These are phyloP conservation scores for Circinella umbellata DNA, from an alignment of 371 early-diverging fungal genomes.

Conservation along the genomic window DNA sequence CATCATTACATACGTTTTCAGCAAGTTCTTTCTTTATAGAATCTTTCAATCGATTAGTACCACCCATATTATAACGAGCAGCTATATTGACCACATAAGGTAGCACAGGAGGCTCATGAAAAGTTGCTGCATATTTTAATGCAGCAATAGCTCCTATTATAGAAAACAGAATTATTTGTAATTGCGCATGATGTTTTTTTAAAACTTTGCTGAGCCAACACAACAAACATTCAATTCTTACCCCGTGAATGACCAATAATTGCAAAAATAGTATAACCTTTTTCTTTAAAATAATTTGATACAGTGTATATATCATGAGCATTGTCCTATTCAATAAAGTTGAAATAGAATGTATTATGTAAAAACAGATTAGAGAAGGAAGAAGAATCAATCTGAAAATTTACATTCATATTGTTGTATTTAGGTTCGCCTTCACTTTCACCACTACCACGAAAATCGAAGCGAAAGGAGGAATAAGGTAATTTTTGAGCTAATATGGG, in stretches of 20 bases:
- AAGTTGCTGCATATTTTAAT: constrained; percentile 59
- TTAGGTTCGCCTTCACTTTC: constrained; percentile 58
- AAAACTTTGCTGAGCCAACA: background rate
- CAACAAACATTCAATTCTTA: constrained; percentile 14
- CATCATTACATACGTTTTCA: constrained; percentile 12
- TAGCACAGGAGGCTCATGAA: constrained; percentile 32
- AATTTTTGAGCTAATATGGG: constrained; percentile 52
- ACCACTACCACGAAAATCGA: constrained; percentile 67
- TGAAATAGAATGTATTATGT: background rate
- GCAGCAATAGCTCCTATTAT: constrained; percentile 55
- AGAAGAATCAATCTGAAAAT: background rate
- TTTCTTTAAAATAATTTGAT: constrained; percentile 51
- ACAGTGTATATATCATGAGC: constrained; percentile 60
- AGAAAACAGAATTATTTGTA: background rate
- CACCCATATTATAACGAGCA: constrained; percentile 60
- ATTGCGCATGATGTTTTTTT: too few species aligned
- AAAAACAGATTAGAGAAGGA: background rate
- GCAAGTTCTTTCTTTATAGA: constrained; percentile 28
- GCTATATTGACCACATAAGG: constrained; percentile 56
- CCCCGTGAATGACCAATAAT: constrained; percentile 64
- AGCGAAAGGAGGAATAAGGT: constrained; percentile 60
- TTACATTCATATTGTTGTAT: constrained; percentile 56
- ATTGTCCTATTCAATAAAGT: constrained; percentile 40
- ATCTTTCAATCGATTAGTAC: constrained; percentile 34
- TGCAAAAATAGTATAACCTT: constrained; percentile 61